phyloP scores from a whole-genome alignment of 371 early-diverging fungal genomes.

The Apophysomyces elegans region DNA sequence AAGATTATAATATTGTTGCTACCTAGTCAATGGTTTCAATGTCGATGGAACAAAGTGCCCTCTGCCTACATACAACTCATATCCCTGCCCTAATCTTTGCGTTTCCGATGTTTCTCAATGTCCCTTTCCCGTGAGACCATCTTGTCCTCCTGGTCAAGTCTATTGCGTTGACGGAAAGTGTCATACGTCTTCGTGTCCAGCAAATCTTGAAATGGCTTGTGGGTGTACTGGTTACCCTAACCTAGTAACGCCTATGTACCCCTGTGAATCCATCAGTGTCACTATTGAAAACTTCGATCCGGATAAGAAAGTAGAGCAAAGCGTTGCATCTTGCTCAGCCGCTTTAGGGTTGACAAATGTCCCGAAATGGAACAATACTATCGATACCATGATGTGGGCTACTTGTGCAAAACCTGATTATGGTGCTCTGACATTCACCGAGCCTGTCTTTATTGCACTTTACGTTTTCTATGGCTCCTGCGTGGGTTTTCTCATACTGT shows the following conservation, averaged over 20 bases:
- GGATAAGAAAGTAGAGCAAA: slow-evolving; percentile 45
- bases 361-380: slow-evolving; percentile 42
- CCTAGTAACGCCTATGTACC: slow-evolving; percentile 29
- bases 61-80: slow-evolving; percentile 26
- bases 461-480: slow-evolving; percentile 66
- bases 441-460: slow-evolving; percentile 52
- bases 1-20: neutral
- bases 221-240: slow-evolving; percentile 47
- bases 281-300: slow-evolving; percentile 51
- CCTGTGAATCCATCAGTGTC: slow-evolving; percentile 29
- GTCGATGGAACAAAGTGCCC: slow-evolving; percentile 46
- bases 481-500: slow-evolving; percentile 51
- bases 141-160: slow-evolving; percentile 45
- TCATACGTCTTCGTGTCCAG: slow-evolving; percentile 32
- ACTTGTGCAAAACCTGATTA: slow-evolving; percentile 56
- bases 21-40: slow-evolving; percentile 44
- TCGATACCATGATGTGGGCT: slow-evolving; percentile 51
- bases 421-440: slow-evolving; percentile 46
- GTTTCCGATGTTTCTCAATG: slow-evolving; percentile 32
- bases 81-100: slow-evolving; percentile 48
- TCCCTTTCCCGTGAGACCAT: slow-evolving; percentile 27
- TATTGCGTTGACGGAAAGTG: slow-evolving; percentile 62
- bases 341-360: slow-evolving; percentile 29
- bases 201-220: slow-evolving; percentile 37
- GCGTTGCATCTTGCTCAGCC: slow-evolving; percentile 40